Evolutionary conservation across 352 stramenopile species (phyloP).

Genomic region (Globisporangium carolinianum): DNA sequence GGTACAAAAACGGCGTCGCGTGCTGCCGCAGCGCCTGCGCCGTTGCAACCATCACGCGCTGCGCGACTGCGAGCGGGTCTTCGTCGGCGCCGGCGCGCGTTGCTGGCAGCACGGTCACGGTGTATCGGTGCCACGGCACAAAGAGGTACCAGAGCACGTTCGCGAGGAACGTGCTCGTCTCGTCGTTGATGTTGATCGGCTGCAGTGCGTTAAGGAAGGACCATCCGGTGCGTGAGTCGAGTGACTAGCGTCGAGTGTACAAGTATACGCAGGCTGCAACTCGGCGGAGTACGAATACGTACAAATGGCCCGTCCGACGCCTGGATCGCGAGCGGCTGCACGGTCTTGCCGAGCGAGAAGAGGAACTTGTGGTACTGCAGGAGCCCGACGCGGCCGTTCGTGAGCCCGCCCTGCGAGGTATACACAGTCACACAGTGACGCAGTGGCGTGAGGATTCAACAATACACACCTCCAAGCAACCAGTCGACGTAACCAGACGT

Average conservation of each 20-base stretch:
- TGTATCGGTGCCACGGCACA: constrained; percentile 62
- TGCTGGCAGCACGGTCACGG: constrained; percentile 40
- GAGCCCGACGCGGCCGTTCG: constrained; percentile 53
- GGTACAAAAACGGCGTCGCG: constrained; percentile 60
- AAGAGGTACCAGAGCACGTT: constrained; percentile 78
- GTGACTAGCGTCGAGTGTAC: no score
- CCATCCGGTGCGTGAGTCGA: no score
- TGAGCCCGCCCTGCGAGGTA: constrained; percentile 34
- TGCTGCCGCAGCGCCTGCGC: constrained; percentile 41
- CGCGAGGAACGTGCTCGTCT: constrained; percentile 64
- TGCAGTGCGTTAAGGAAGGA: constrained; percentile 10
- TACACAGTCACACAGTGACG: not conserved
- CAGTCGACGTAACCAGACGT: no score
- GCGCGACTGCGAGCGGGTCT: constrained; percentile 42
- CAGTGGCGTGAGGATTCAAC: no score
- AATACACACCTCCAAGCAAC: no score
- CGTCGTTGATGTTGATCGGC: constrained; percentile 74
- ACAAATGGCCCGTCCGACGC: constrained; percentile 63
- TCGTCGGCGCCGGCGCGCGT: constrained; percentile 28
- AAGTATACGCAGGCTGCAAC: no score
- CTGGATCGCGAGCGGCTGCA: constrained; percentile 59
- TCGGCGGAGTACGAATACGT: constrained; percentile 7
- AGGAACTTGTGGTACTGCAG: constrained; percentile 79
- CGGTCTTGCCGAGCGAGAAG: constrained; percentile 52
- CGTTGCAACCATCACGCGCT: constrained; percentile 58